Evolutionary conservation across 441 rosid genomes (phyloP).

Genomic region (Croton setiger): DNA sequence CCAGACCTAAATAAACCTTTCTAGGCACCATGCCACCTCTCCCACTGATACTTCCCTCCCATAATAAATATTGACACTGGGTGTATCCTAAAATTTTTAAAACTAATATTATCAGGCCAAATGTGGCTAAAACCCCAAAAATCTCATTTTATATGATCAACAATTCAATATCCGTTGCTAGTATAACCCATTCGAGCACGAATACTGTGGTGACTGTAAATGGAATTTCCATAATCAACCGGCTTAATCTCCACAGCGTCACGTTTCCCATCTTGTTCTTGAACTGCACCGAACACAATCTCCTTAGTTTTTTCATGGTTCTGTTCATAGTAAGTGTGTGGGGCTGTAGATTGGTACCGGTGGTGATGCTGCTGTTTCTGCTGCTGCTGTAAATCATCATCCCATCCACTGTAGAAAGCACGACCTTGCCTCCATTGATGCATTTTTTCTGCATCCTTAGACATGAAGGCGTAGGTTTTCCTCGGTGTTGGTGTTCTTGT

Average conservation of each 20-base stretch:
- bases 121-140: conserved; percentile 26
- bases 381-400: conserved; percentile 59
- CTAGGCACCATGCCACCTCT: conserved; percentile 21
- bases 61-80: conserved; percentile 25
- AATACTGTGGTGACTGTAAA: conserved; percentile 46
- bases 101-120: conserved; percentile 26
- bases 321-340: conserved; percentile 72
- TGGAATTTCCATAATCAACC: conserved; percentile 45
- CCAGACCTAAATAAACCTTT: conserved; percentile 11
- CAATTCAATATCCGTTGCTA: conserved; percentile 36
- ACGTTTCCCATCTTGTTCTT: conserved; percentile 52
- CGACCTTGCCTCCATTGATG: conserved; percentile 84
- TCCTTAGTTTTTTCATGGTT: conserved; percentile 75
- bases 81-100: conserved; percentile 26
- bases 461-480: conserved; percentile 91
- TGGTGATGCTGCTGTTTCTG: conserved; percentile 60
- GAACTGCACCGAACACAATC: conserved; percentile 82
- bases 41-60: conserved; percentile 25
- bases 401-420: conserved; percentile 72
- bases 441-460: conserved; percentile 83
- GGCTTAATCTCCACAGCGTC: conserved; percentile 48
- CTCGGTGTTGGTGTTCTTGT: conserved; percentile 76
- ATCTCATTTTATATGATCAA: conserved; percentile 30
- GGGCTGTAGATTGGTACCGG: conserved; percentile 62
- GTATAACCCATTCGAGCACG: conserved; percentile 43